Evolutionary conservation across 202 grass and related monocot genomes (phyloP).

Genomic region (Hordeum pubiflorum): DNA sequence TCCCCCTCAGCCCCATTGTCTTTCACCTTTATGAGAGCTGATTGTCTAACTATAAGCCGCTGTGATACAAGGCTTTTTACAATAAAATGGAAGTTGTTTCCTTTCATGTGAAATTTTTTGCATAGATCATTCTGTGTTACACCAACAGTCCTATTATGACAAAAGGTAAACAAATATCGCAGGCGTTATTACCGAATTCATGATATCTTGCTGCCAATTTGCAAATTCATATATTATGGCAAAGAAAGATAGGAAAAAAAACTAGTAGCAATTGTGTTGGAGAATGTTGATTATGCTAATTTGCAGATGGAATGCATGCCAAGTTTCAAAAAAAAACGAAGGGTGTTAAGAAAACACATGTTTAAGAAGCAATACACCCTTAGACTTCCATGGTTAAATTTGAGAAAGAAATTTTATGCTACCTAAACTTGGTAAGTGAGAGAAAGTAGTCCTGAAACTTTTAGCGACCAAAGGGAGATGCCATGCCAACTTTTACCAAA

Average conservation of each 20-base stretch:
- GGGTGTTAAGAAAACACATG: neutral
- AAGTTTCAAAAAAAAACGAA: neutral
- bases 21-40: constrained; percentile 76
- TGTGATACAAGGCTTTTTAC: constrained; percentile 70
- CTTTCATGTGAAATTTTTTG: constrained; percentile 67
- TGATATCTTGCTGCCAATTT: neutral
- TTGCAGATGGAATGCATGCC: neutral
- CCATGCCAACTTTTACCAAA: neutral
- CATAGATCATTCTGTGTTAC: constrained; percentile 73
- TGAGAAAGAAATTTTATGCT: neutral
- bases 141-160: constrained; percentile 62
- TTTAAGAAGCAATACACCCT: neutral
- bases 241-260: neutral
- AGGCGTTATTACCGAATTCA: neutral
- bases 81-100: constrained; percentile 92
- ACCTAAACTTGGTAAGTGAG: neutral
- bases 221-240: neutral
- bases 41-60: constrained; percentile 68
- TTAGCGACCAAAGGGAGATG: neutral
- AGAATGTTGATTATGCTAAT: constrained; percentile 10
- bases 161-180: neutral
- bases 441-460: neutral
- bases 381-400: neutral
- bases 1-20: constrained; percentile 44
- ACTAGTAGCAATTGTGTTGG: neutral